A percentile compares a stretch with the other conserved stretches of the same genome.
These are phyloP conservation scores for Abrus pulchellus DNA, from an alignment of 306 rosid genomes.

Conservation along the genomic window DNA sequence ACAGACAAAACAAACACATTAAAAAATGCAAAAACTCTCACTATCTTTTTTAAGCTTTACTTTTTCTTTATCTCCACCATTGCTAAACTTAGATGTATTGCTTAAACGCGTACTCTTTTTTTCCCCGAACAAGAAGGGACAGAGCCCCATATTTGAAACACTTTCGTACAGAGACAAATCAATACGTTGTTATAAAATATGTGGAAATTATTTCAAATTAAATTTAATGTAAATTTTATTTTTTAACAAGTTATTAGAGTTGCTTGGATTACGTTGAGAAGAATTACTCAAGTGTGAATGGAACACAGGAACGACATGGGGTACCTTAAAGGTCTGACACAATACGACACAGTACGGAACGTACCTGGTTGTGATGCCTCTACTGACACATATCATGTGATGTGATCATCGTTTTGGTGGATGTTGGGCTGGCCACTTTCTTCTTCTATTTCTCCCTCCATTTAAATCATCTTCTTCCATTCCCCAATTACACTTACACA, in stretches of 20 bases:
- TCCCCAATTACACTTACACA: constrained; percentile 6
- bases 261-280: too few species aligned
- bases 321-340: neutral
- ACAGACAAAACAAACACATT: neutral
- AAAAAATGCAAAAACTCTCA: neutral
- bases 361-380: constrained; percentile 44
- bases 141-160: neutral
- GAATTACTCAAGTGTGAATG: neutral
- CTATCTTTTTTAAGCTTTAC: too few species aligned
- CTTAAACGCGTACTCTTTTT: neutral
- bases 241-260: too few species aligned
- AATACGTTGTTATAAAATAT: too few species aligned
- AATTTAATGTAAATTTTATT: too few species aligned
- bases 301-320: neutral
- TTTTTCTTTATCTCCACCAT: neutral
- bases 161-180: neutral
- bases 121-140: too few species aligned
- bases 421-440: constrained; percentile 35
- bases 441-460: neutral
- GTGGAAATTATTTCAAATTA: too few species aligned
- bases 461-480: neutral
- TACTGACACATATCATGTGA: constrained; percentile 50
- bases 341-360: constrained; percentile 59
- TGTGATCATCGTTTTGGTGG: neutral
- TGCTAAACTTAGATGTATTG: neutral